phyloP scores from a whole-genome alignment of 1,284 basidiomycete genomes.

The Cryptococcus floricola region DNA sequence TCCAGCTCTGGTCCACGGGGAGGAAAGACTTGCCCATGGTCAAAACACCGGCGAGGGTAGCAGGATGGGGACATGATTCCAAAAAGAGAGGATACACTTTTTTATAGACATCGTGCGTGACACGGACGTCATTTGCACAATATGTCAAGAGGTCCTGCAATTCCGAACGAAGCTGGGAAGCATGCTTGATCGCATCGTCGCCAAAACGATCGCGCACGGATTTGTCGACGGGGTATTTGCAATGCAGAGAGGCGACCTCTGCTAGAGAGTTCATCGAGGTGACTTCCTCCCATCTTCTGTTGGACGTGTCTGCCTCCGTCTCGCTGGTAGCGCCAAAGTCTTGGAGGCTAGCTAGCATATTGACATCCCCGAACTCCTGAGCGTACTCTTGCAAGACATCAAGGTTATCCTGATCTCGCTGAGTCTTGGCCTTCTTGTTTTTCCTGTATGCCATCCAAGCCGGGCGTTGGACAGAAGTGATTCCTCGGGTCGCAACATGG shows the following conservation, averaged over 20 bases:
- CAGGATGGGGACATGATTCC: slow-evolving; percentile 82
- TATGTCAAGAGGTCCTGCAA: slow-evolving; percentile 79
- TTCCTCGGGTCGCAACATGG: slow-evolving; percentile 90
- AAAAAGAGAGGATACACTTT: slow-evolving; percentile 83
- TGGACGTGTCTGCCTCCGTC: slow-evolving; percentile 31
- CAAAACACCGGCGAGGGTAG: slow-evolving; percentile 85
- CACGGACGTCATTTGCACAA: slow-evolving; percentile 77
- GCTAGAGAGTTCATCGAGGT: slow-evolving; percentile 88
- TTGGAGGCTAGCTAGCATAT: slow-evolving; percentile 29
- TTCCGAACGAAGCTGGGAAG: slow-evolving; percentile 61
- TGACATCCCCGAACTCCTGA: slow-evolving; percentile 53
- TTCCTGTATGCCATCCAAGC: slow-evolving; percentile 78
- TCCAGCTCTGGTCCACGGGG: slow-evolving; percentile 86
- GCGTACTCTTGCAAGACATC: slow-evolving; percentile 52
- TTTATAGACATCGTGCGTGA: slow-evolving; percentile 78
- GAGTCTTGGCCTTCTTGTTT: slow-evolving; percentile 48
- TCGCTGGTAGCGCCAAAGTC: slow-evolving; percentile 37
- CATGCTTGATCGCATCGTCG: slow-evolving; percentile 41
- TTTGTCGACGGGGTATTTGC: slow-evolving; percentile 76
- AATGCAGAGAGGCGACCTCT: slow-evolving; percentile 88
- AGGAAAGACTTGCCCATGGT: slow-evolving; percentile 90
- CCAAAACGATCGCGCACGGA: slow-evolving; percentile 71
- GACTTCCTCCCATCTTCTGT: slow-evolving; percentile 74
- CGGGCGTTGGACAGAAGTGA: slow-evolving; percentile 90
- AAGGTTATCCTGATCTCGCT: slow-evolving; percentile 32